These are phyloP conservation scores for Daldinia childiae DNA, from an alignment of 495 filamentous ascomycete species.

Conservation along the genomic window DNA sequence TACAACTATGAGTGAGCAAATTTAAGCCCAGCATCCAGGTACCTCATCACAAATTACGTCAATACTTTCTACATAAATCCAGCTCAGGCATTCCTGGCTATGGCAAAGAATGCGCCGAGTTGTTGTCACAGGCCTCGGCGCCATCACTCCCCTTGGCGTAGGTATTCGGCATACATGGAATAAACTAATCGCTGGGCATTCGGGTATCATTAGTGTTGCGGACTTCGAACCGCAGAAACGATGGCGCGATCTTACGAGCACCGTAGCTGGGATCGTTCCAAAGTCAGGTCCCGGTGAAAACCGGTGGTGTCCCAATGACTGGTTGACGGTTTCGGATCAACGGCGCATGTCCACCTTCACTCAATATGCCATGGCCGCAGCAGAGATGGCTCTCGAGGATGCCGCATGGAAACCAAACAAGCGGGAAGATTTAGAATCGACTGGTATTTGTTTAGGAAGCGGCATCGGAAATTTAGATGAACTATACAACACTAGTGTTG, in stretches of 20 bases:
- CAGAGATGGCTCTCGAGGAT: slow-evolving; percentile 86
- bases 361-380: slow-evolving; percentile 88
- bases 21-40: not conserved
- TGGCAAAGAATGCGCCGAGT: slow-evolving; percentile 80
- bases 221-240: slow-evolving; percentile 58
- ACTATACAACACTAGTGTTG: slow-evolving; percentile 81
- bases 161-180: slow-evolving; percentile 83
- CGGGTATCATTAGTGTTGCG: slow-evolving; percentile 78
- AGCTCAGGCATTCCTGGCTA: slow-evolving; percentile 35
- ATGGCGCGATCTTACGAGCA: slow-evolving; percentile 79
- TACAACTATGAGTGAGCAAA: not conserved
- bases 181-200: slow-evolving; percentile 78
- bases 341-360: slow-evolving; percentile 91
- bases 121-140: slow-evolving; percentile 93
- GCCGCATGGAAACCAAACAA: slow-evolving; percentile 77
- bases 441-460: slow-evolving; percentile 93
- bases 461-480: slow-evolving; percentile 95
- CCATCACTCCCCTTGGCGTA: slow-evolving; percentile 89
- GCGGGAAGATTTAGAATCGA: slow-evolving; percentile 71
- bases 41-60: not conserved
- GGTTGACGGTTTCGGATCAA: slow-evolving; percentile 74
- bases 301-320: slow-evolving; percentile 79
- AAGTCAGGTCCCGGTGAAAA: slow-evolving; percentile 33
- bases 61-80: not conserved
- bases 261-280: slow-evolving; percentile 85